Conservation (phyloP, 2,329 filamentous ascomycete species). For the Madurella mycetomatis region DNA sequence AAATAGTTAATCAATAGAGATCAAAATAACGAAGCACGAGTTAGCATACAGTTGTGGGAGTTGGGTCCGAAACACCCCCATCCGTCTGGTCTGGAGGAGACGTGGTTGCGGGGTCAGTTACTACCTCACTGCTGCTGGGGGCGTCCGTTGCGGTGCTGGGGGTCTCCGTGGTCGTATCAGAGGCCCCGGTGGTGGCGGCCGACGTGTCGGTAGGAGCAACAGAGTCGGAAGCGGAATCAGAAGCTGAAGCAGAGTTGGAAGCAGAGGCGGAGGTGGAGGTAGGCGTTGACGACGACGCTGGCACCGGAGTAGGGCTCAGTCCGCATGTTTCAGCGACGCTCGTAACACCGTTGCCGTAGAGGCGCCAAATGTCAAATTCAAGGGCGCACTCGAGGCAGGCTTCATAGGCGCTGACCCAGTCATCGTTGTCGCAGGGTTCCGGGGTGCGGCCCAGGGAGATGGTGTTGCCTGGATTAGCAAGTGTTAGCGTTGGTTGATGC, state of each 20-base stretch:
- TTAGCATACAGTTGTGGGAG: neutral
- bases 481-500: neutral
- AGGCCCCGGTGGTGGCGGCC: neutral
- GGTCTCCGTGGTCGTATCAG: neutral
- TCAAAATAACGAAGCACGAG: neutral
- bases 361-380: slow-evolving; percentile 41
- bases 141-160: neutral
- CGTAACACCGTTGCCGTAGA: slow-evolving; percentile 38
- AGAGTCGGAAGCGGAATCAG: neutral
- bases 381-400: slow-evolving; percentile 43
- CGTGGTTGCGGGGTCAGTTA: too few species aligned
- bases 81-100: too few species aligned
- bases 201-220: neutral
- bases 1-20: neutral
- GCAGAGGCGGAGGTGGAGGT: neutral
- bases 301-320: slow-evolving; percentile 14
- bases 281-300: neutral
- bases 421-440: slow-evolving; percentile 35
- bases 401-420: slow-evolving; percentile 39
- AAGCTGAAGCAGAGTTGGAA: neutral
- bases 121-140: too few species aligned
- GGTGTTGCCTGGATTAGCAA: slow-evolving; percentile 25
- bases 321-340: slow-evolving; percentile 31
- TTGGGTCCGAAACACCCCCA: neutral
- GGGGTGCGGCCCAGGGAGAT: slow-evolving; percentile 35